Conservation (phyloP, 306 rosid species). For the Prosopis cineraria region DNA sequence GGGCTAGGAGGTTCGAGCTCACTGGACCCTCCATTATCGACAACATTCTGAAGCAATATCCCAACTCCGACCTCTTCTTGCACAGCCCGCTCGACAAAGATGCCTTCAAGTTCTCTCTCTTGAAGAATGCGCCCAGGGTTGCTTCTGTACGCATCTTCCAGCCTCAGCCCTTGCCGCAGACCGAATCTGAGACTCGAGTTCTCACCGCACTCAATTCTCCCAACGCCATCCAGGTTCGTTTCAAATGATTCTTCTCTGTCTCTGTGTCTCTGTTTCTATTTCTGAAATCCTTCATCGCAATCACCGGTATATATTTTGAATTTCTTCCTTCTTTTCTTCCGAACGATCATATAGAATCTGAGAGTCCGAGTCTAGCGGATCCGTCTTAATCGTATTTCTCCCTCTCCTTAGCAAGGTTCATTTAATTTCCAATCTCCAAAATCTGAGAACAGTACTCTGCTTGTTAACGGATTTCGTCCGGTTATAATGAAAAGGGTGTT, state of each 20-base stretch:
- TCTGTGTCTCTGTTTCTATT: background rate
- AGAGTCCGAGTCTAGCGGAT: background rate
- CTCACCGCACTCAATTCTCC: conserved; percentile 78
- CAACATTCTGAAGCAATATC: conserved; percentile 59
- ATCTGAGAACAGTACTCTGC: background rate
- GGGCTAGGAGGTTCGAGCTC: conserved; percentile 91
- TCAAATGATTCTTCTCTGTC: background rate
- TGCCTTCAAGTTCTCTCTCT: conserved; percentile 68
- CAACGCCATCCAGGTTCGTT: conserved; percentile 82
- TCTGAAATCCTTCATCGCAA: background rate
- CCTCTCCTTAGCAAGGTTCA: background rate
- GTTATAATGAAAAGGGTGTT: background rate
- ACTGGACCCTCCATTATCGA: conserved; percentile 83
- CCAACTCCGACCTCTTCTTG: conserved; percentile 84
- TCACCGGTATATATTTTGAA: background rate
- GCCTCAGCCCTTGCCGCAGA: conserved; percentile 60
- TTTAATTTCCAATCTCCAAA: background rate
- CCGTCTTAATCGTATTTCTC: background rate
- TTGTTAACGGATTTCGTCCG: background rate
- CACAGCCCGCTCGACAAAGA: conserved; percentile 65
- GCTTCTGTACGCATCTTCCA: conserved; percentile 65
- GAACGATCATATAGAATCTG: background rate
- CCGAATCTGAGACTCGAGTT: conserved; percentile 63
- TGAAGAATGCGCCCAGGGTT: conserved; percentile 62
- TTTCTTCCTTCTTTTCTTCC: background rate